These are phyloP conservation scores for Phalaenopsis aphrodite DNA, from an alignment of 106 monocot species.

Conservation along the genomic window DNA sequence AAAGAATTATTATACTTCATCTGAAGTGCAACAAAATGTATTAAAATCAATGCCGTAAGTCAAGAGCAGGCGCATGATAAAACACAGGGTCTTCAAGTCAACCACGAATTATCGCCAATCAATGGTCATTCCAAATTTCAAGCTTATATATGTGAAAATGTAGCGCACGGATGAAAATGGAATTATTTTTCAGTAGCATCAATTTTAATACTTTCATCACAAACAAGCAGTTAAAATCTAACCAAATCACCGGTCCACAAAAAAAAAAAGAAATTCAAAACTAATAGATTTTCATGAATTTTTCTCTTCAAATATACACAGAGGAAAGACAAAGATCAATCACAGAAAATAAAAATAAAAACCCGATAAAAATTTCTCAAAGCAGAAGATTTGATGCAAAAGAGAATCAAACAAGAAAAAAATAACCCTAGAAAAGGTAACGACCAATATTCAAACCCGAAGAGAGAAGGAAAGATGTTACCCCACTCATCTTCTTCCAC, in stretches of 20 bases:
- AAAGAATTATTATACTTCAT: not conserved
- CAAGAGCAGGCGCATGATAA: too few species aligned
- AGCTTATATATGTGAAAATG: not conserved
- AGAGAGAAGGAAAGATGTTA: not conserved
- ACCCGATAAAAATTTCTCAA: not conserved
- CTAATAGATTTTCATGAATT: not conserved
- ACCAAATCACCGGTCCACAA: not conserved
- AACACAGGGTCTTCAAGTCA: too few species aligned
- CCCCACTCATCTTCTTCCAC: conserved; percentile 13
- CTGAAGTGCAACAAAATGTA: not conserved
- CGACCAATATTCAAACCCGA: not conserved
- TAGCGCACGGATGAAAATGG: not conserved
- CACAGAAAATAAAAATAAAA: not conserved
- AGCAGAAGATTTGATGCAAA: not conserved
- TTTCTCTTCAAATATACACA: not conserved
- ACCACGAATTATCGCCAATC: not conserved
- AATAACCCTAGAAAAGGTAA: not conserved
- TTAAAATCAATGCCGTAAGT: not conserved
- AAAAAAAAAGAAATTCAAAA: not conserved
- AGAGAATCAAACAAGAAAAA: not conserved
- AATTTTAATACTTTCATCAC: not conserved
- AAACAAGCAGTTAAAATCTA: not conserved
- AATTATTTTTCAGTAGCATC: not conserved
- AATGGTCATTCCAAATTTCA: too few species aligned
- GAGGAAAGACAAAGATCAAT: not conserved